Conservation (phyloP, 1,139 yeast species). For the Magnusiomyces tetraspermus region DNA sequence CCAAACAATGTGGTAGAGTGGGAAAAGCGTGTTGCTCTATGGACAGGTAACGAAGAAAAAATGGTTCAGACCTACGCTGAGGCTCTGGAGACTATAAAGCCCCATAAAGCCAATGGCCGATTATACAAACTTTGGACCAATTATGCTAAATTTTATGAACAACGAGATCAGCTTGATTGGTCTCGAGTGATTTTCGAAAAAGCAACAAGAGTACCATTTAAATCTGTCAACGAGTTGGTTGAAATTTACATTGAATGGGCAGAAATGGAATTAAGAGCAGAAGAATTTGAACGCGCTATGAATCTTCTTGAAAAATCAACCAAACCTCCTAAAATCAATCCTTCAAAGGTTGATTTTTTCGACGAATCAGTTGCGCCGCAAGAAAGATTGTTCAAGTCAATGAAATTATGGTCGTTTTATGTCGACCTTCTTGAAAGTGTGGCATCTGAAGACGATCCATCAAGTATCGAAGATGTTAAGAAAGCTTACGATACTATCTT, state of each 20-base stretch:
- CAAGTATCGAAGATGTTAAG: conserved; percentile 31
- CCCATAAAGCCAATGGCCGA: conserved; percentile 41
- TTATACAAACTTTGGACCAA: conserved; percentile 50
- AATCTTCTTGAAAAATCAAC: conserved; percentile 46
- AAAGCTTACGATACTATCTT: conserved; percentile 53
- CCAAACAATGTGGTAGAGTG: conserved; percentile 56
- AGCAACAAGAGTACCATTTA: conserved; percentile 64
- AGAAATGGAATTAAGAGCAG: conserved; percentile 48
- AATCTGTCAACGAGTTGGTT: conserved; percentile 53
- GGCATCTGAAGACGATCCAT: conserved; percentile 30
- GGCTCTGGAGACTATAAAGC: conserved; percentile 62
- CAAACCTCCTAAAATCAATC: conserved; percentile 32
- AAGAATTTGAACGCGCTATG: conserved; percentile 45
- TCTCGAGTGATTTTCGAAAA: conserved; percentile 57
- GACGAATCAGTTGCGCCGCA: conserved; percentile 48
- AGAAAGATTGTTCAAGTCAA: conserved; percentile 49
- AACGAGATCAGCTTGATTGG: conserved; percentile 45
- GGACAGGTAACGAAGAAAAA: conserved; percentile 34
- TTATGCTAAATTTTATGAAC: conserved; percentile 59
- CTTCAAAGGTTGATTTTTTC: conserved; percentile 31
- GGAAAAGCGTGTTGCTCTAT: conserved; percentile 50
- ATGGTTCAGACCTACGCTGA: conserved; percentile 50
- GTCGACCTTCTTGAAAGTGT: conserved; percentile 63
- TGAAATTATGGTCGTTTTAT: conserved; percentile 63
- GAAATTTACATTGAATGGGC: conserved; percentile 67